These are phyloP conservation scores for Lepidopterella palustris DNA, from an alignment of 495 filamentous ascomycete genomes.

Conservation along the genomic window DNA sequence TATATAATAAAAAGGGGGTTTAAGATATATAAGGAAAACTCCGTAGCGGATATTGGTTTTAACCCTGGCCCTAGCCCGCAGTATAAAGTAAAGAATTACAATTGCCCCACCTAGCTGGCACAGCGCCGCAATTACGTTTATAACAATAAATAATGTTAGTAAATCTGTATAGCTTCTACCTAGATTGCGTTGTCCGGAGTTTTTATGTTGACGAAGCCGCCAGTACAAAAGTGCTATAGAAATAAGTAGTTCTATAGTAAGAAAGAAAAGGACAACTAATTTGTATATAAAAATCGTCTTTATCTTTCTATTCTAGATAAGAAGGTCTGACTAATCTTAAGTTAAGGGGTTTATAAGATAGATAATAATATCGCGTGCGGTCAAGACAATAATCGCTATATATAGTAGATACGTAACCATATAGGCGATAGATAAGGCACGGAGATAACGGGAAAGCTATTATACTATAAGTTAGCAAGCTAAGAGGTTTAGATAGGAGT, in stretches of 20 bases:
- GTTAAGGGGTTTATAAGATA: slow-evolving; percentile 2
- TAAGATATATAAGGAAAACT: neutral
- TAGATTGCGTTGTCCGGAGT: neutral
- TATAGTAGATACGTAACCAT: neutral
- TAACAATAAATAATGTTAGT: slow-evolving; percentile 4
- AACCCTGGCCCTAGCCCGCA: neutral
- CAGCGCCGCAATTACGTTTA: slow-evolving; percentile 2
- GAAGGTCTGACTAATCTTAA: neutral
- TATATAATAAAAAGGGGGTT: slow-evolving; percentile 7
- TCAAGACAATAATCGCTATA: slow-evolving; percentile 2
- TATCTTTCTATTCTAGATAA: slow-evolving; percentile 5
- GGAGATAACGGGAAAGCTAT: slow-evolving; percentile 1
- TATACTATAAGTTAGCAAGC: slow-evolving; percentile 6
- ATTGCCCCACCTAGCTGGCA: neutral
- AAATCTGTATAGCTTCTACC: neutral
- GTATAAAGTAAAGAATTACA: slow-evolving; percentile 4
- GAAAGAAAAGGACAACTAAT: slow-evolving; percentile 1
- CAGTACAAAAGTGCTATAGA: slow-evolving; percentile 4
- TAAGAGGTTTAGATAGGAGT: slow-evolving; percentile 4
- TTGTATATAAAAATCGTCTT: slow-evolving; percentile 1
- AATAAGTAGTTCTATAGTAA: neutral
- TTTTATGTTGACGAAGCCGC: neutral
- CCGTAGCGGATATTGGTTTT: neutral
- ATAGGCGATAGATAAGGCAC: neutral
- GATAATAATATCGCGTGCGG: neutral